Conservation (phyloP, 2,329 filamentous ascomycete genomes). For the Fusarium sulawesiense region DNA sequence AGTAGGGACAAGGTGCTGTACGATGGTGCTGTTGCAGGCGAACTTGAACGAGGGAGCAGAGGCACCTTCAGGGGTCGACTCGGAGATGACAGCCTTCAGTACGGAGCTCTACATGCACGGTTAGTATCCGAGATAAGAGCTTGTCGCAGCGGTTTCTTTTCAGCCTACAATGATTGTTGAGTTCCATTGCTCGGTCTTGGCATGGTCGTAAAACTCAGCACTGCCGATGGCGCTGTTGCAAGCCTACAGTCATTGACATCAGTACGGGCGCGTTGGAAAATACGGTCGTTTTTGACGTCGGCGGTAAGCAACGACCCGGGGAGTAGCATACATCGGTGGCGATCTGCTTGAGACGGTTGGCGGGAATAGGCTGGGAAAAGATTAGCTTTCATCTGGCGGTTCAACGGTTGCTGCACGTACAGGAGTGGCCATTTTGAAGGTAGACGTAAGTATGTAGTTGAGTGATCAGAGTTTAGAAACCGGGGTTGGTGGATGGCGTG, state of each 20-base stretch:
- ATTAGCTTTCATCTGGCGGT: constrained; percentile 34
- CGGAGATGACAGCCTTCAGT: constrained; percentile 80
- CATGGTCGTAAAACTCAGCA: constrained; percentile 86
- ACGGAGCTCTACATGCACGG: constrained; percentile 72
- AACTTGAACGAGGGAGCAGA: constrained; percentile 83
- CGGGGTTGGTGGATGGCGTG: constrained; percentile 40
- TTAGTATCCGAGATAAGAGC: constrained; percentile 25
- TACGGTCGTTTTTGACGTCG: constrained; percentile 11
- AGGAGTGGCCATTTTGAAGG: constrained; percentile 53
- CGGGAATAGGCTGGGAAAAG: constrained; percentile 73
- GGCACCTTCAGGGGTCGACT: constrained; percentile 70
- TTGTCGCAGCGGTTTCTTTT: constrained; percentile 12
- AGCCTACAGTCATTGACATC: constrained; percentile 65
- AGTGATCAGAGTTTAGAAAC: constrained; percentile 38
- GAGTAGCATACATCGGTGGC: constrained; percentile 76
- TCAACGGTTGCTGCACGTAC: constrained; percentile 41
- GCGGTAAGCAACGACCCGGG: constrained; percentile 39
- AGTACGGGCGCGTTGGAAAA: constrained; percentile 22
- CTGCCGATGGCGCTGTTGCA: constrained; percentile 81
- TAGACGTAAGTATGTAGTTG: constrained; percentile 30
- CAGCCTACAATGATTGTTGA: constrained; percentile 83
- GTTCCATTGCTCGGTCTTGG: constrained; percentile 89
- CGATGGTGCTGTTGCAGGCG: constrained; percentile 97
- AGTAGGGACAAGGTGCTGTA: constrained; percentile 86
- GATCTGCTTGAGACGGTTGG: constrained; percentile 84